Conservation (phyloP, 305 asterid species). For the Euphrasia arctica region DNA sequence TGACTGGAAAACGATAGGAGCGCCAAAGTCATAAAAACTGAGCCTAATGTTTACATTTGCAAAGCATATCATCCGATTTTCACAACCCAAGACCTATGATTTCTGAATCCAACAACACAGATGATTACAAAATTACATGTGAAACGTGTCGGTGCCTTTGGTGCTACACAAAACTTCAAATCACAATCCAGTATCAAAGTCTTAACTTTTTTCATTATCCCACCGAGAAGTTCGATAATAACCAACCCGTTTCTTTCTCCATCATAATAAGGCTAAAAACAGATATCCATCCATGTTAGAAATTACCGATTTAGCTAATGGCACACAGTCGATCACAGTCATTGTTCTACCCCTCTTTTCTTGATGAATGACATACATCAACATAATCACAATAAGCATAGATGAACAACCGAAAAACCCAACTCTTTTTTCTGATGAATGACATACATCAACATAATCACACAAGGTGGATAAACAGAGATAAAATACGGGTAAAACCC, state of each 20-base stretch:
- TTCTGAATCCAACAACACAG: background rate
- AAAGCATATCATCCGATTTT: background rate
- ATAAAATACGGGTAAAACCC: background rate
- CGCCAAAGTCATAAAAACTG: background rate
- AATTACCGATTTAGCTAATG: constrained; percentile 15
- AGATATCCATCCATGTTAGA: background rate
- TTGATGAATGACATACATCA: background rate
- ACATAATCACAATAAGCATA: background rate
- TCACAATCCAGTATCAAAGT: background rate
- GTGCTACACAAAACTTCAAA: background rate
- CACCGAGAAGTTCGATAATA: too few relatives aligned
- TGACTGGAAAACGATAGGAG: constrained; percentile 9
- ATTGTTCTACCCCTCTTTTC: background rate
- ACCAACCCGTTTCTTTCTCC: background rate
- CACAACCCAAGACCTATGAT: background rate
- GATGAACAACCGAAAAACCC: constrained; percentile 6
- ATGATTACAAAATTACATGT: too few relatives aligned
- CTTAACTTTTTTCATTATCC: background rate
- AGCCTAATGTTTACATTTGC: background rate
- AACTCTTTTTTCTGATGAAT: background rate
- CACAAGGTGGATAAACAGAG: background rate
- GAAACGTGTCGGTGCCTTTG: background rate
- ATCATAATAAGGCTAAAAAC: background rate
- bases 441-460: background rate
- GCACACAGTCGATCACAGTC: background rate